Evolutionary conservation across 768 basidiomycete species (phyloP).

Genomic region (Lactarius pseudohatsudake): DNA sequence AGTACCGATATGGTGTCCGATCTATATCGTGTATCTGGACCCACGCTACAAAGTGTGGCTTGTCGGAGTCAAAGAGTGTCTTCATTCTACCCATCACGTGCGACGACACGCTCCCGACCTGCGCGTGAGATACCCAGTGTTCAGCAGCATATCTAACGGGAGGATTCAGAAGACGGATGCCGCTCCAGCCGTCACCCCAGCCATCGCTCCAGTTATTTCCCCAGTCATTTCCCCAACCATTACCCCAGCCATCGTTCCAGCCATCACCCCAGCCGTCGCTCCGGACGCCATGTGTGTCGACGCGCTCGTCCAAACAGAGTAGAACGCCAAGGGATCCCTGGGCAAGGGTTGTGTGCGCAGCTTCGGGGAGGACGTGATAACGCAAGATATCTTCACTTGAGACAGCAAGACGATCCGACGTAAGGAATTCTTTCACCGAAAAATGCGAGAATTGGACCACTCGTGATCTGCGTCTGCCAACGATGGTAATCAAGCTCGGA

Average conservation of each 20-base stretch:
- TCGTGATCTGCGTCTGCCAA: not conserved
- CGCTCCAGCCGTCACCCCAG: too few species aligned
- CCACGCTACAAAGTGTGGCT: not conserved
- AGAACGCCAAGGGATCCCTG: not conserved
- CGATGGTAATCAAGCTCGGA: not conserved
- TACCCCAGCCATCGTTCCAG: too few species aligned
- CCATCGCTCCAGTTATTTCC: too few species aligned
- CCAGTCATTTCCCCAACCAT: too few species aligned
- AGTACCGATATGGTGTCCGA: accelerated
- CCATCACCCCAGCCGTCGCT: too few species aligned
- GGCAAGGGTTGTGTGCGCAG: not conserved
- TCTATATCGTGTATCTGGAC: not conserved
- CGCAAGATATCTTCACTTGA: not conserved
- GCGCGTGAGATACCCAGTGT: not conserved
- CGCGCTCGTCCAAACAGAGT: not conserved
- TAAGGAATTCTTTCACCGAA: not conserved
- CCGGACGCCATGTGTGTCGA: too few species aligned
- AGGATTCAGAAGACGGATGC: not conserved
- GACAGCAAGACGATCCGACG: not conserved
- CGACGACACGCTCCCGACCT: not conserved
- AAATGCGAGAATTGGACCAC: not conserved
- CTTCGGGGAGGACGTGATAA: not conserved
- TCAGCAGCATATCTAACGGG: not conserved
- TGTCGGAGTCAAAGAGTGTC: not conserved
- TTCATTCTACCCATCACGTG: not conserved